Percentiles rank a stretch among this genome's conserved stretches.
These are phyloP conservation scores for Ziziphus jujuba DNA, from an alignment of 306 rosid genomes.

Conservation along the genomic window DNA sequence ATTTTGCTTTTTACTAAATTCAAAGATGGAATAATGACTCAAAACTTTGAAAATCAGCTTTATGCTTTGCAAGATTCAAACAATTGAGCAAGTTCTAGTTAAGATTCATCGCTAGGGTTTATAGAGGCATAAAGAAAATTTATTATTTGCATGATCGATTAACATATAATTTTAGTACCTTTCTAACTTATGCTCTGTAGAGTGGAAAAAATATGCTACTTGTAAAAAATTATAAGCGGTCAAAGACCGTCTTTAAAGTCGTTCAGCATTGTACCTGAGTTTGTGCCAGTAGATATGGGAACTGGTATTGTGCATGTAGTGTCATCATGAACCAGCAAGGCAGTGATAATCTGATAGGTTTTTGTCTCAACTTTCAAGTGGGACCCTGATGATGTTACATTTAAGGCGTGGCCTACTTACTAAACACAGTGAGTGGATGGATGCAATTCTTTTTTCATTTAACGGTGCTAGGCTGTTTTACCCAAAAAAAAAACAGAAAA, in stretches of 20 bases:
- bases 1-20: constrained; percentile 38
- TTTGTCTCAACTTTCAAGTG: constrained; percentile 26
- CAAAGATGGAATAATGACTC: constrained; percentile 25
- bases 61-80: constrained; percentile 14
- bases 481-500: no score
- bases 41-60: constrained; percentile 8
- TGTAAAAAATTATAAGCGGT: not conserved
- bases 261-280: not conserved
- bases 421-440: not conserved
- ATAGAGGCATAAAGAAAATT: not conserved
- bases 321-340: not conserved
- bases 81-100: constrained; percentile 30
- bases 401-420: constrained; percentile 25
- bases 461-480: not conserved
- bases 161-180: no score
- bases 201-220: constrained; percentile 2
- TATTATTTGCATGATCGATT: no score
- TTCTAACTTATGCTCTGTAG: not conserved
- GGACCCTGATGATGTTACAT: constrained; percentile 15
- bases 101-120: constrained; percentile 40
- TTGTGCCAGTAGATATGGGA: not conserved
- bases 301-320: not conserved
- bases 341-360: not conserved
- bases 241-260: not conserved
- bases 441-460: constrained; percentile 4